Base-by-base conservation (phyloP, 352 stramenopile genomes). In the Phytopythium delawarense region DNA sequence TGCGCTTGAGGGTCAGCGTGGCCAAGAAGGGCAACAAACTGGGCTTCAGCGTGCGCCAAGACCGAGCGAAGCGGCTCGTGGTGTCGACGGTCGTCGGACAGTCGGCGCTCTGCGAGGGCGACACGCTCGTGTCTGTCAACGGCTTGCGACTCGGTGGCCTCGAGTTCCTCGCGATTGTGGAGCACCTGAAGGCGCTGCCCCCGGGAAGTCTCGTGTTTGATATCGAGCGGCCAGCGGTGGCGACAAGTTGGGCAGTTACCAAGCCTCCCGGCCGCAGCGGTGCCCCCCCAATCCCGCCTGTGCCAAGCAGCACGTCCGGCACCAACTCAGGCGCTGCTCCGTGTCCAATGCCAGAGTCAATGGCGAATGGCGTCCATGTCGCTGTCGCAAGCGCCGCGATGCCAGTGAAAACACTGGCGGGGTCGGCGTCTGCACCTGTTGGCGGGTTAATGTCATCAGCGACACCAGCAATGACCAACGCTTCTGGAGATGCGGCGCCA, bases 41-140 rank as follows among this genome's bases (percentile, higher is more conserved):
- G 51, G 80, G 83, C 30, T 92, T 90, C 62, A 79, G 80, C 4
- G 85, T 90, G 63, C 77, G 81, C 50, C 82, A 90, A 39, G 79
- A 92, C 62, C 63, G 64, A 18, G 67, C 70, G 23, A 79, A 75
- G 28, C 65, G 80, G 20, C 63, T 89, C 9, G 75, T 81, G 44
- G 79, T 92, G 57, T 89, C 80, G 51, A 84, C 79, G 21, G 32
- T 87, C 8, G 80, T 86, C 40, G 65, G 71, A 15, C 77, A 76
- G 32, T 79, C 66, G 48, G 59, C 68, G 51, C 56, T 90, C 35
- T 72, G 66, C 7, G 73, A 89, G 35, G 85, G 83, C 18, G 85
- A 94, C 63, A 79, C 72, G 23, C 69, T 94, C 37, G 59, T 94
- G 46, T 81, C 81, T 0, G 79, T 92, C 28, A 92, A 94, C 34